Evolutionary conservation across 345 rosid genomes (phyloP).

Genomic region (Pelargonium nanum): DNA sequence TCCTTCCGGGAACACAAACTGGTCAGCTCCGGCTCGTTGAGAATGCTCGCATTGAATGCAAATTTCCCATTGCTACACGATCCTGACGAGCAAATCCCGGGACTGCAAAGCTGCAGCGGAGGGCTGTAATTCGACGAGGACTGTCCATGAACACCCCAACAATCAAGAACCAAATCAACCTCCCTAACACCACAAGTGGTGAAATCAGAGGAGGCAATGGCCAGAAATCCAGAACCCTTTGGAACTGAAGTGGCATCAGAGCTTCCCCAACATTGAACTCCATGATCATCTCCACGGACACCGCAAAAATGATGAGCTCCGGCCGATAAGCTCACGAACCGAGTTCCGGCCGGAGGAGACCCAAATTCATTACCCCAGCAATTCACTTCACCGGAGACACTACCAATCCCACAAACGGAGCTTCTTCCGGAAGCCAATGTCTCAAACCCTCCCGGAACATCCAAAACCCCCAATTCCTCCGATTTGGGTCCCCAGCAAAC

Average conservation of each 20-base stretch:
- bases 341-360: constrained; percentile 21
- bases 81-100: constrained; percentile 55
- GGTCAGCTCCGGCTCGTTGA: constrained; percentile 65
- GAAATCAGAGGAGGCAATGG: constrained; percentile 82
- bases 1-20: constrained; percentile 61
- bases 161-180: constrained; percentile 74
- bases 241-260: constrained; percentile 53
- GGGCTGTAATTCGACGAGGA: constrained; percentile 43
- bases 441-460: constrained; percentile 23
- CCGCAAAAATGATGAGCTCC: constrained; percentile 87
- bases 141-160: constrained; percentile 48
- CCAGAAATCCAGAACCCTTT: constrained; percentile 61
- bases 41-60: constrained; percentile 73
- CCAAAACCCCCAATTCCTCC: constrained; percentile 32
- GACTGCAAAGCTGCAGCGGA: constrained; percentile 82
- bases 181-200: constrained; percentile 72
- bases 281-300: constrained; percentile 73
- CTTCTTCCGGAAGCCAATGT: constrained; percentile 46
- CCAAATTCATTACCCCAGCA: constrained; percentile 57
- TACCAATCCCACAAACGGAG: constrained; percentile 50
- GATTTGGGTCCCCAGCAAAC: constrained; percentile 83
- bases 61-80: constrained; percentile 48
- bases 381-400: constrained; percentile 34
- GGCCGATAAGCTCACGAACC: constrained; percentile 51
- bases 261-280: constrained; percentile 82